Evolutionary conservation across 2,329 filamentous ascomycete species (phyloP).

Genomic region (Elsinoe batatas): DNA sequence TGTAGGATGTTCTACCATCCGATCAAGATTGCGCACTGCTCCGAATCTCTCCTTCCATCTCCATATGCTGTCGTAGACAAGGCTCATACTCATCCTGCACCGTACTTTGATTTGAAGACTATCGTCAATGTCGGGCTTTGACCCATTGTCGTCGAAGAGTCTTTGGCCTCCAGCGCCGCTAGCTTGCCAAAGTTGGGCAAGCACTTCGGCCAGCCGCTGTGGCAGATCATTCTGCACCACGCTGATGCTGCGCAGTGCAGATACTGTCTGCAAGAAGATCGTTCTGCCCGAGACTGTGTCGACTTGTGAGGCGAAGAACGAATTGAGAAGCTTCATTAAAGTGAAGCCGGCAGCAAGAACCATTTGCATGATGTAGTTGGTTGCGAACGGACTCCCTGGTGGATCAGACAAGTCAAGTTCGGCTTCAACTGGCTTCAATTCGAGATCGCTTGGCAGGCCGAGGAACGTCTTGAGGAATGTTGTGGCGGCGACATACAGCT

Average conservation of each 20-base stretch:
- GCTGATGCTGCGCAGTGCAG: slow-evolving; percentile 60
- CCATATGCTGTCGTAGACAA: slow-evolving; percentile 79
- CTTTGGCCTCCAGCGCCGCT: slow-evolving; percentile 22
- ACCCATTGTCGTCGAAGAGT: slow-evolving; percentile 23
- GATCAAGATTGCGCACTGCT: slow-evolving; percentile 37
- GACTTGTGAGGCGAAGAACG: slow-evolving; percentile 63
- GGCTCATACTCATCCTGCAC: slow-evolving; percentile 74
- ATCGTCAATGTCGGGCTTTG: slow-evolving; percentile 44
- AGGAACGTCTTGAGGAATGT: slow-evolving; percentile 63
- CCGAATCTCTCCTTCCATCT: slow-evolving; percentile 69
- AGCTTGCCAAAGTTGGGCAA: slow-evolving; percentile 76
- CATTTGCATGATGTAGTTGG: slow-evolving; percentile 76
- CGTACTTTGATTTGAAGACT: slow-evolving; percentile 71
- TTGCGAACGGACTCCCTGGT: slow-evolving; percentile 46
- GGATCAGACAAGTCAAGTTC: slow-evolving; percentile 6
- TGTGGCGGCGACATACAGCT: slow-evolving; percentile 62
- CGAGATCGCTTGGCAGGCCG: slow-evolving; percentile 37
- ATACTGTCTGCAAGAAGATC: slow-evolving; percentile 62
- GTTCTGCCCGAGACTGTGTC: slow-evolving; percentile 57
- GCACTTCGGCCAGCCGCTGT: slow-evolving; percentile 71
- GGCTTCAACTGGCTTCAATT: slow-evolving; percentile 8
- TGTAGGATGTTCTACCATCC: slow-evolving; percentile 74
- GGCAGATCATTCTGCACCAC: slow-evolving; percentile 70
- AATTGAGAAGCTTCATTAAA: slow-evolving; percentile 64
- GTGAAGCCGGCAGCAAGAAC: slow-evolving; percentile 71